These are phyloP conservation scores for Plasmopara viticola DNA, from an alignment of 352 stramenopile genomes.

Conservation along the genomic window DNA sequence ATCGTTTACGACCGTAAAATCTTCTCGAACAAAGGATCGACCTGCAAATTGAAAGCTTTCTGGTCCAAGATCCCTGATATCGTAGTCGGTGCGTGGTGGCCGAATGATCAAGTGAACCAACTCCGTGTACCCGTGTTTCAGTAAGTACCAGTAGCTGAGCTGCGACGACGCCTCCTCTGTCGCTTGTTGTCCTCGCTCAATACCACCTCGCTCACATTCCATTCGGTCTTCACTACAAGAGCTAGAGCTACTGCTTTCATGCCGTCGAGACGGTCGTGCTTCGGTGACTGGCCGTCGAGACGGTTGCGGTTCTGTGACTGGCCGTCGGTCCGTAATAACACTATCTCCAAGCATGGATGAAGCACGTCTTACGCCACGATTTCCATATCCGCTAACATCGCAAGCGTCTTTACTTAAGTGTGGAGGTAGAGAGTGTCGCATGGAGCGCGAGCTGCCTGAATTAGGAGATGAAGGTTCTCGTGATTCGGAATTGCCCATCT, in stretches of 20 bases:
- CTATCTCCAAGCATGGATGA: conserved; percentile 21
- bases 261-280: conserved; percentile 11
- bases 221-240: conserved; percentile 22
- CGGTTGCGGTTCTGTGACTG: conserved; percentile 9
- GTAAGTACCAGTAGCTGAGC: conserved; percentile 79
- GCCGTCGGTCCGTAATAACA: conserved; percentile 9
- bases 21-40: conserved; percentile 78
- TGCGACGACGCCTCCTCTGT: conserved; percentile 73
- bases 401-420: conserved; percentile 13
- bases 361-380: conserved; percentile 16
- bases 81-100: conserved; percentile 91
- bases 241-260: conserved; percentile 9
- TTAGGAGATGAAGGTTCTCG: conserved; percentile 25
- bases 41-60: conserved; percentile 87
- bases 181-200: conserved; percentile 62
- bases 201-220: conserved; percentile 48
- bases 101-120: conserved; percentile 97
- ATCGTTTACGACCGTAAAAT: conserved; percentile 87
- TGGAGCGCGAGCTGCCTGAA: conserved; percentile 9
- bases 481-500: conserved; percentile 61
- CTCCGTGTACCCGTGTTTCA: conserved; percentile 91
- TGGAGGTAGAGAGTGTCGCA: conserved; percentile 12
- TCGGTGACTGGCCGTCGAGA: conserved; percentile 11
- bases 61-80: conserved; percentile 87
- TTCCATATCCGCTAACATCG: conserved; percentile 3